These are phyloP conservation scores for Metschnikowia koreensis DNA, from an alignment of 805 yeast genomes.

Conservation along the genomic window DNA sequence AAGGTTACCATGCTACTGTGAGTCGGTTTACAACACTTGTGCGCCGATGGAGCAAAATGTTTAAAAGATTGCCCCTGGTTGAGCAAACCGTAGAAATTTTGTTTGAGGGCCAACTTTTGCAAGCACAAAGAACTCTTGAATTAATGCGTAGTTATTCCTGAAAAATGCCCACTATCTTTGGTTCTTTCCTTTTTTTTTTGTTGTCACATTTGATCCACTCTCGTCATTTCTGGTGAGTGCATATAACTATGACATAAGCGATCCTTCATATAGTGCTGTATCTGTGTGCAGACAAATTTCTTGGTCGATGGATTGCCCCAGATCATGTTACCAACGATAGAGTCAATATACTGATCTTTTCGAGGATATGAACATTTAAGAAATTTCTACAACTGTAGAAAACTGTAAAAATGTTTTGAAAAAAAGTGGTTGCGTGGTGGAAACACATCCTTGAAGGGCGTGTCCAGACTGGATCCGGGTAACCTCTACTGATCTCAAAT, in stretches of 20 bases:
- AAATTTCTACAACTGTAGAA: too few species aligned
- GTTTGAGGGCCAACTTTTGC: not conserved
- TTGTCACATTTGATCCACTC: not conserved
- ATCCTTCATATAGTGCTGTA: not conserved
- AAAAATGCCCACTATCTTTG: not conserved
- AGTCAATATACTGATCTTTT: too few species aligned
- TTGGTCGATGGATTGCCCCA: not conserved
- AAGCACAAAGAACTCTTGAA: not conserved
- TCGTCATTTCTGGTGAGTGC: not conserved
- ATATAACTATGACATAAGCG: conserved; percentile 7
- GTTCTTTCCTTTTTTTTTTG: not conserved
- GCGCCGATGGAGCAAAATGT: not conserved
- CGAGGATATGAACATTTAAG: not conserved
- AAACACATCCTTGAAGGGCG: not conserved
- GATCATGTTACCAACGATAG: not conserved
- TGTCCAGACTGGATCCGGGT: conserved; percentile 14
- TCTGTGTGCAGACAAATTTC: not conserved
- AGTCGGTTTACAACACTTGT: not conserved
- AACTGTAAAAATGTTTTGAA: too few species aligned
- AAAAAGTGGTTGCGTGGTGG: not conserved
- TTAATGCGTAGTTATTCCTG: not conserved
- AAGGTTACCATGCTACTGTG: not conserved
- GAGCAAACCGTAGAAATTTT: not conserved
- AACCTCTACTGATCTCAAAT: conserved; percentile 21
- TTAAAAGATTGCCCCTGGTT: not conserved